Base-by-base conservation (phyloP, 331 rosid genomes). In the Ulmus americana region DNA sequence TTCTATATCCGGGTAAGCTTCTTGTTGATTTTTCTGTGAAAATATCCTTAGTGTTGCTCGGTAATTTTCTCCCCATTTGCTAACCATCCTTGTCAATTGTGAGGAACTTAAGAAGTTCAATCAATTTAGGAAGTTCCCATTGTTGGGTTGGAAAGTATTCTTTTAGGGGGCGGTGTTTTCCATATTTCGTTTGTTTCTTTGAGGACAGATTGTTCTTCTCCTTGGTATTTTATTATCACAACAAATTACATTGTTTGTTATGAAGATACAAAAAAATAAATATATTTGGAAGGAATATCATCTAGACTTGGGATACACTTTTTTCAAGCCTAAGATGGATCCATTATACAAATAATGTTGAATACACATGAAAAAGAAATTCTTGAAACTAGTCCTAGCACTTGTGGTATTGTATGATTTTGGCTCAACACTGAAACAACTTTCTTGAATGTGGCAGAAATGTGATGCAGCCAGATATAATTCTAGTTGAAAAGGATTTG, bases 401-500 rank as follows among this genome's bases (percentile, higher is more conserved):
- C 6, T 57, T 39, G 5, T 39, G 5, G 15, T 12, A n/a, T 59
- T 40, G 38, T 12, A 6, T 12, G 15, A 18, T 8, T 54, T 28
- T 20, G 11, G 4, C 9, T 54, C 15, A 38, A 11, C n/a, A 54
- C 14, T 55, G 41, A 55, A 55, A 10, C 55, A 71, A 8, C 70
- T 71, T 72, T 70, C 8, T 61, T 35, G 8, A 50, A 49, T 74
- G 40, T 86, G 63, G 80, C 94, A 94, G 98, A 76, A 71, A 77
- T 70, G 59, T 74, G 54, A 74, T 72, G 70, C 90, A 75, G 76
- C 86, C 96, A 1, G 99, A 94, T 76, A 76, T 90, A 60, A 74
- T 94, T 61, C 81, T 94, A 63, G 86, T 94, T 20, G 97, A 94
- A 81, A 94, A 90, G 80, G 99, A 94, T 63, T 73, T 78, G n/a